phyloP scores from a whole-genome alignment of 768 basidiomycete genomes.

The Russula sp. region DNA sequence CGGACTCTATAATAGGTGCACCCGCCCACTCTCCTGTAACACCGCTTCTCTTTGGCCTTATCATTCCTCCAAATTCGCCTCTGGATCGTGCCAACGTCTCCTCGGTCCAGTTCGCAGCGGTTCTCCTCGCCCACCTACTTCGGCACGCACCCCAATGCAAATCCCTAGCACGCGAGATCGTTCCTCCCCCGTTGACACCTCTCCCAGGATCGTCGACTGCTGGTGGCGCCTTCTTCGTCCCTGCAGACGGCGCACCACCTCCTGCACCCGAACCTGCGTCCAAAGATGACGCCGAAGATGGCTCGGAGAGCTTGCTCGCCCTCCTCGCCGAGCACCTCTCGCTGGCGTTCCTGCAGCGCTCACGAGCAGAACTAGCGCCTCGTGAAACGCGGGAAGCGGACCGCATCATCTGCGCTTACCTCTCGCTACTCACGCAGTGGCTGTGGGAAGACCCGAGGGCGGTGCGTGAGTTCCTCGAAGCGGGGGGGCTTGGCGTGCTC shows the following conservation, averaged over 20 bases:
- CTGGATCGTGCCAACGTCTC: conserved; percentile 52
- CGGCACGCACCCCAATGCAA: conserved; percentile 62
- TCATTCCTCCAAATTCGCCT: conserved; percentile 53
- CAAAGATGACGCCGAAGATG: conserved; percentile 46
- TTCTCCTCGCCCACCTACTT: conserved; percentile 78
- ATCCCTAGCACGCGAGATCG: conserved; percentile 54
- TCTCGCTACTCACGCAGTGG: conserved; percentile 85
- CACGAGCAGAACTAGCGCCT: conserved; percentile 58
- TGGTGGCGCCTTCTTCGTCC: conserved; percentile 60
- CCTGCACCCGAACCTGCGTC: conserved; percentile 35
- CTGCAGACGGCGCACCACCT: conserved; percentile 48
- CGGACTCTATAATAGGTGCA: conserved; percentile 20
- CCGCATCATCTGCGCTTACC: conserved; percentile 77
- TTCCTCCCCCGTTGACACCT: conserved; percentile 37
- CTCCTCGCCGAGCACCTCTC: conserved; percentile 89
- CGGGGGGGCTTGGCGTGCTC: conserved; percentile 84
- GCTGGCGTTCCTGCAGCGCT: conserved; percentile 73
- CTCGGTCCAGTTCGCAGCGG: conserved; percentile 65
- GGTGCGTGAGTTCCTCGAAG: conserved; percentile 84
- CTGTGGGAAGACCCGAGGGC: conserved; percentile 92
- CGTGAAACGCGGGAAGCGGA: conserved; percentile 86
- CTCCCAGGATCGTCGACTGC: conserved; percentile 30
- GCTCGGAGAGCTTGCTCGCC: conserved; percentile 70
- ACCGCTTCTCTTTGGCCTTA: conserved; percentile 65
- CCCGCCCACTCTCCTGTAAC: conserved; percentile 46